These are phyloP conservation scores for Apium graveolens DNA, from an alignment of 129 eudicot species.

Conservation along the genomic window DNA sequence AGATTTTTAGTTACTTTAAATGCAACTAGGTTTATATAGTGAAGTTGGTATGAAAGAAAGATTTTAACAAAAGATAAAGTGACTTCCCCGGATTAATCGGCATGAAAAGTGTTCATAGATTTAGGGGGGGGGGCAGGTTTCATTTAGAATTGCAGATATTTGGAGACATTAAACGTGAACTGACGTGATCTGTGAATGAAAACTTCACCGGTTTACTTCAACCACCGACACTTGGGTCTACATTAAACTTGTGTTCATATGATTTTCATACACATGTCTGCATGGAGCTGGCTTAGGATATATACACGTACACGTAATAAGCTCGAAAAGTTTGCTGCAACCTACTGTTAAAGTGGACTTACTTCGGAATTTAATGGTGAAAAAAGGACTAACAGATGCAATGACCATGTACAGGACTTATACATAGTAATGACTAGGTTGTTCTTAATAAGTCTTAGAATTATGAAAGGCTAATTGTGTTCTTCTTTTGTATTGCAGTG, in stretches of 20 bases:
- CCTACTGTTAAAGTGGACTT: neutral
- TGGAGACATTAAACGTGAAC: neutral
- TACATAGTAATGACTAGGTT: neutral
- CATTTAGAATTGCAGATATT: constrained; percentile 10
- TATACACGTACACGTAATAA: neutral
- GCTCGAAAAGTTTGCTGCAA: neutral
- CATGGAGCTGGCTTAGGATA: neutral
- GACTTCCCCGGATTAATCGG: constrained; percentile 23
- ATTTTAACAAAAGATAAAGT: neutral
- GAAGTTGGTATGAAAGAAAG: constrained; percentile 16
- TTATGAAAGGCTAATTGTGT: neutral
- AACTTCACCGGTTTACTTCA: neutral
- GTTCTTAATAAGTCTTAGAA: neutral
- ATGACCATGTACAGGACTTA: neutral
- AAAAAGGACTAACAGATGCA: no score
- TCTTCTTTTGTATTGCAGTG: constrained; percentile 35
- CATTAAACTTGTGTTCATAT: neutral
- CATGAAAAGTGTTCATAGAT: constrained; percentile 18
- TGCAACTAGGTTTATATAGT: neutral
- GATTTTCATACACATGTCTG: neutral
- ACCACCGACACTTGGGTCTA: neutral
- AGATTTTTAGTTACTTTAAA: neutral
- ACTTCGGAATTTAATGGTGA: no score
- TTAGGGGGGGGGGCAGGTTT: constrained; percentile 46
- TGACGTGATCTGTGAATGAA: neutral